A percentile compares a stretch with the other conserved stretches of the same genome.
Evolutionary conservation across 2,329 filamentous ascomycete genomes (phyloP).

Genomic region (Pseudogymnoascus sp.): DNA sequence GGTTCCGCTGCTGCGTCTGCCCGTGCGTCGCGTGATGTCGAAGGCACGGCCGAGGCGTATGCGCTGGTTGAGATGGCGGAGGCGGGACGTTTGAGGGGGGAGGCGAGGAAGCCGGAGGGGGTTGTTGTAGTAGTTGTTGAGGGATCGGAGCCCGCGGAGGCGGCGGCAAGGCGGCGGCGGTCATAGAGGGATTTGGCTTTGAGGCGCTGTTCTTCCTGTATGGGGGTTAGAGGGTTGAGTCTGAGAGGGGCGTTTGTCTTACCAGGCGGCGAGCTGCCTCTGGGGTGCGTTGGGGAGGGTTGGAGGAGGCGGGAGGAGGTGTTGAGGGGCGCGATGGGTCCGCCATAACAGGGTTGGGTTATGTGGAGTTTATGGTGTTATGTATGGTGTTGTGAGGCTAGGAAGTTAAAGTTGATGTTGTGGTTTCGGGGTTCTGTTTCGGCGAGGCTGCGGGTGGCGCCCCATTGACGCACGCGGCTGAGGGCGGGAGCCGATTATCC

Average conservation of each 20-base stretch:
- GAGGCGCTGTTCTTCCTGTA: conserved; percentile 75
- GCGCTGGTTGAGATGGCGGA: conserved; percentile 48
- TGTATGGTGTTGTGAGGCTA: background rate
- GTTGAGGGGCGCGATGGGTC: background rate
- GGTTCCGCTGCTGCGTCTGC: conserved; percentile 24
- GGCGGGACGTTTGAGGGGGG: conserved; percentile 63
- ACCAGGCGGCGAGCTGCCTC: background rate
- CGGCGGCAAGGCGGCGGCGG: conserved; percentile 11
- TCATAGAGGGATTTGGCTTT: conserved; percentile 55
- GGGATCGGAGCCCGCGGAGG: conserved; percentile 22
- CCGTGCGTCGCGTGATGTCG: conserved; percentile 62
- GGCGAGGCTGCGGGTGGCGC: background rate
- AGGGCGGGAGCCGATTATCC: background rate
- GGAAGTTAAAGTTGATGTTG: conserved; percentile 13
- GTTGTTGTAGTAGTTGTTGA: conserved; percentile 38
- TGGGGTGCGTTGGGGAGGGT: background rate
- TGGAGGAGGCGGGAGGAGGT: background rate
- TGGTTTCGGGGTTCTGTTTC: background rate
- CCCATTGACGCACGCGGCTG: conserved; percentile 7
- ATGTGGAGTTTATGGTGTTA: background rate
- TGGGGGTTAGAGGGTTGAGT: background rate
- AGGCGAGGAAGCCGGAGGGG: conserved; percentile 62
- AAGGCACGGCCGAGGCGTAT: conserved; percentile 32
- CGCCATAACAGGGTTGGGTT: background rate
- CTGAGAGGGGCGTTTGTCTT: background rate